phyloP scores from a whole-genome alignment of 2,329 filamentous ascomycete species.

The Fusarium metavorans region DNA sequence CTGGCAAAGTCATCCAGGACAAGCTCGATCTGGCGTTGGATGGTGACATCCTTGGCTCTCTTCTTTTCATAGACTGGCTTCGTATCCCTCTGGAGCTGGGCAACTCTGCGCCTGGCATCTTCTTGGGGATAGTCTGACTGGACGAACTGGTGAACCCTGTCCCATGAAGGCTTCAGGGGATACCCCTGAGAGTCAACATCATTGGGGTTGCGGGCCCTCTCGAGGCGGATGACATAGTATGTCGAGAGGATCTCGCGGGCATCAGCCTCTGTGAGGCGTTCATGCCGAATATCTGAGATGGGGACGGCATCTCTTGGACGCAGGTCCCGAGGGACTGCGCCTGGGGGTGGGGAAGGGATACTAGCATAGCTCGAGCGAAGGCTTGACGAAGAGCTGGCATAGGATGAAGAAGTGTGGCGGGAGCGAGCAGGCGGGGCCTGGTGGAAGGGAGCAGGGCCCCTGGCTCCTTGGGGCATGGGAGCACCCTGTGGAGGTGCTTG shows the following conservation, averaged over 20 bases:
- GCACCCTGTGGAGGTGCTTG: conserved; percentile 9
- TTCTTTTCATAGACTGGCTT: conserved; percentile 54
- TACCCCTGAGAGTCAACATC: conserved; percentile 53
- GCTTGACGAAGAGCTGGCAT: neutral
- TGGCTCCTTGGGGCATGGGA: conserved; percentile 8
- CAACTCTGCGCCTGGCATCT: conserved; percentile 53
- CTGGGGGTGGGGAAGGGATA: conserved; percentile 24
- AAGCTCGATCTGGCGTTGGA: conserved; percentile 58
- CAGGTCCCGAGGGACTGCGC: conserved; percentile 30
- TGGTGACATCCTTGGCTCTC: conserved; percentile 47
- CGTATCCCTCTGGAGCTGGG: conserved; percentile 51
- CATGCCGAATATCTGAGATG: conserved; percentile 53
- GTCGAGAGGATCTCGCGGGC: conserved; percentile 55
- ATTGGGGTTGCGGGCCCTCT: conserved; percentile 51
- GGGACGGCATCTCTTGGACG: conserved; percentile 32
- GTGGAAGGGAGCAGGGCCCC: conserved; percentile 10
- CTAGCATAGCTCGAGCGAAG: neutral
- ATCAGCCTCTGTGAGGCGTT: conserved; percentile 53
- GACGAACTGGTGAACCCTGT: conserved; percentile 48
- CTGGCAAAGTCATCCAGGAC: conserved; percentile 51
- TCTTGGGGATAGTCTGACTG: conserved; percentile 53
- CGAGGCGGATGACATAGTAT: conserved; percentile 56
- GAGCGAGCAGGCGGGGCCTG: neutral
- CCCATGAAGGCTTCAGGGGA: conserved; percentile 54
- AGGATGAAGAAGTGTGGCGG: neutral